Evolutionary conservation across 2,329 filamentous ascomycete genomes (phyloP), one percentile per base, ranked within the genome.

Genomic region (Helminthosporium solani): DNA sequence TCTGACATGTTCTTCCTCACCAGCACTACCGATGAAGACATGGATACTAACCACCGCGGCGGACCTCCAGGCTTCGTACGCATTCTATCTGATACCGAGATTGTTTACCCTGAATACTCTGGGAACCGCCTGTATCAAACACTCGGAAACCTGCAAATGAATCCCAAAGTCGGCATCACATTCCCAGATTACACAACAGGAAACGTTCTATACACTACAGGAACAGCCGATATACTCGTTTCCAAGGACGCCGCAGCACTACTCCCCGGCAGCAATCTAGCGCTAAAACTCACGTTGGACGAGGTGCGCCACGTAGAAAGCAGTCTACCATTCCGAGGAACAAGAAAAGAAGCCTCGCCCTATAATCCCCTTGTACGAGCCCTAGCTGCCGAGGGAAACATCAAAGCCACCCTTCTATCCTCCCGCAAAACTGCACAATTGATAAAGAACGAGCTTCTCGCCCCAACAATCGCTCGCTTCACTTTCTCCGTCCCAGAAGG

Each of bases 121-220:
- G 90, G 90, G 7, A 95, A 95, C 66, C 76, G 88, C 14, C 73
- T 94, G 0, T 95, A 95, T 58, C 89, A 95, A 66, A 88, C 86
- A 0, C 77, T 95, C 0, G 90, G 90, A 1, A 95, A 95, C 61
- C 73, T 95, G 12, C 74, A 79, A 31, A 70, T 78, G 7, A 85
- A 84, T 25, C 87, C 88, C 0, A 72, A 74, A 15, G 81, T 87
- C 2, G 88, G 90, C 2, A 67, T 92, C 39, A 81, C 80, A 2
- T 78, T 95, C 28, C 88, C 89, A 0, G 83, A 91, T 64, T 92
- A 88, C 60, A 78, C 79, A 3, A 87, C 81, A 0, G 86, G 86
- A 1, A 75, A 88, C 58, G 83, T 87, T 5, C 75, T 95, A 2
- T 92, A 92, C 65, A 68, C 85, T 4, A 92, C 88, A 0, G 89